A percentile compares a stretch with the other conserved stretches of the same genome.
These are phyloP conservation scores for Calonectria pseudoreteaudii DNA, from an alignment of 2,329 filamentous ascomycete species.

Conservation along the genomic window DNA sequence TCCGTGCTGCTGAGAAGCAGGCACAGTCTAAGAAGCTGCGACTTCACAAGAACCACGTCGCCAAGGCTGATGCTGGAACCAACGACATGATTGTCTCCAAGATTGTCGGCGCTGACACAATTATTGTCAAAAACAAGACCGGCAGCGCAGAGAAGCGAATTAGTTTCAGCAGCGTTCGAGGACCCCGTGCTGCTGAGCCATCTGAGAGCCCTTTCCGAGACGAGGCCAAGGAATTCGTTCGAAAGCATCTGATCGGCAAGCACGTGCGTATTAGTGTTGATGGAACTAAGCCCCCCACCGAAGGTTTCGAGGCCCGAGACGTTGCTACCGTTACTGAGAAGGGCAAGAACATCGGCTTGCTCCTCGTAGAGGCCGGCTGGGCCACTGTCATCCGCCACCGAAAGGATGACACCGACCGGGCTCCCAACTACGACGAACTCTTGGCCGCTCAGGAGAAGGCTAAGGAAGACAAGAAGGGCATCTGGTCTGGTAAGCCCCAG, in stretches of 20 bases:
- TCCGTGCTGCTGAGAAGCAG: slow-evolving; percentile 87
- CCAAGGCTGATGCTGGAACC: slow-evolving; percentile 74
- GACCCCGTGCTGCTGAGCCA: slow-evolving; percentile 88
- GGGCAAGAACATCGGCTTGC: slow-evolving; percentile 87
- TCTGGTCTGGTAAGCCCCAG: slow-evolving; percentile 92
- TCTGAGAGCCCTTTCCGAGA: slow-evolving; percentile 90
- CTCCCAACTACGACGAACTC: slow-evolving; percentile 92
- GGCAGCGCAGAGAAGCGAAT: slow-evolving; percentile 87
- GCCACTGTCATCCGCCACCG: slow-evolving; percentile 94
- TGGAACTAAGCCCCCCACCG: slow-evolving; percentile 88
- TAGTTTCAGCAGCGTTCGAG: slow-evolving; percentile 91
- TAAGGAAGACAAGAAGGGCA: slow-evolving; percentile 89
- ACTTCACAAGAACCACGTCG: slow-evolving; percentile 84
- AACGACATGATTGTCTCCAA: slow-evolving; percentile 87
- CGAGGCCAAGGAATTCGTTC: slow-evolving; percentile 95
- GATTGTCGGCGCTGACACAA: slow-evolving; percentile 88
- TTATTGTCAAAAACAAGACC: slow-evolving; percentile 86
- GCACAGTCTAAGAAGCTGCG: slow-evolving; percentile 83
- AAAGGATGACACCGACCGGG: slow-evolving; percentile 93
- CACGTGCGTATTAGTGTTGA: slow-evolving; percentile 91
- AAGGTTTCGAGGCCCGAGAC: slow-evolving; percentile 94
- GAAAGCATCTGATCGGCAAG: slow-evolving; percentile 95
- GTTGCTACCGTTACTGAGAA: slow-evolving; percentile 89
- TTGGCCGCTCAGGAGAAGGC: slow-evolving; percentile 84
- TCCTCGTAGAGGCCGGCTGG: slow-evolving; percentile 92